Evolutionary conservation across 768 basidiomycete genomes (phyloP), one percentile per base, ranked within the genome.

Genomic region (Calocera viscosa): DNA sequence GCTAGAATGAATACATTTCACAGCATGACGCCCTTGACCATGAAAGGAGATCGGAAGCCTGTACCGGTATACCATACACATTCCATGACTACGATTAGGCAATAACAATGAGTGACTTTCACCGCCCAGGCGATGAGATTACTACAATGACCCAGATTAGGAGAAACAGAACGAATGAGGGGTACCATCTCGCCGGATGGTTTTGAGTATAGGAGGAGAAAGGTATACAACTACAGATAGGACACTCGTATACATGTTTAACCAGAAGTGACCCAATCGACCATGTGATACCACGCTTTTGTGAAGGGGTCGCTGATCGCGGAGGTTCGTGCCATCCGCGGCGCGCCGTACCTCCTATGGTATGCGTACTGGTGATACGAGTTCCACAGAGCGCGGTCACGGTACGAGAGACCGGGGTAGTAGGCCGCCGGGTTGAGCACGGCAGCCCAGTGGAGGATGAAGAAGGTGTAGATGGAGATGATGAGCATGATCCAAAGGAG

Each of bases 361-460:
- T 60, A 32, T 26, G 53, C 53, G 30, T 60, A 60, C 30, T 60
- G 53, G 53, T 60, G 53, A 60, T 60, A 60, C 8, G 53, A 26
- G 3, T 5, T 60, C 53, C 53, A 60, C 14, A 60, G 53, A 2
- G 53, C 53, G 19, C 53, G 53, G 30, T 60, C 53, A 10, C 53
- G 53, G 53, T 28, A 60, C 16, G 53, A 28, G 16, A 60, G 5
- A 8, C 53, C 53, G 53, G 53, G 53, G 53, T 60, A 60, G 19
- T 60, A 60, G 2, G 53, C 53, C 7, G 53, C 53, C 19, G 53
- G 53, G 30, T 60, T 60, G 53, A 60, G 53, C 53, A 60, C 53
- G 26, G 53, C 26, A 10, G 53, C 53, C 53, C 53, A 60, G 53
- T 60, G 53, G 26, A 60, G 53, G 53, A 60, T 26, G 53, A 60